Evolutionary conservation across 2,329 filamentous ascomycete species (phyloP).

Genomic region (Fusarium brachygibbosum): DNA sequence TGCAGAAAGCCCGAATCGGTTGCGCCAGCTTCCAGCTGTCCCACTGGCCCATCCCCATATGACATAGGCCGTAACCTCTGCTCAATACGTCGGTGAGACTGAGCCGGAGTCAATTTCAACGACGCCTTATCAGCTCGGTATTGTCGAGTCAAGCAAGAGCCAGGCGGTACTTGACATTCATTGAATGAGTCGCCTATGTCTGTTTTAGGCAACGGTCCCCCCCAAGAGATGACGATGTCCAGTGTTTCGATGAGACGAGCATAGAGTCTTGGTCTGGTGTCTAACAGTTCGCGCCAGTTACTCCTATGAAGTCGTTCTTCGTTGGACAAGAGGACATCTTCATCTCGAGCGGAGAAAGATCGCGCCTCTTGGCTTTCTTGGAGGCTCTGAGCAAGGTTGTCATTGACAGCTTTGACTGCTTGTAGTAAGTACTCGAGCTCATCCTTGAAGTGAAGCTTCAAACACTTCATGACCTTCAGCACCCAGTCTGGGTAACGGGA

Average conservation of each 20-base stretch:
- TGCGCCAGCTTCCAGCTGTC: not conserved
- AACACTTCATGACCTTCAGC: not conserved
- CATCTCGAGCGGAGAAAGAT: not conserved
- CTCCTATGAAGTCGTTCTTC: not conserved
- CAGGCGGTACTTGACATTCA: not conserved
- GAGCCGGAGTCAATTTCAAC: not conserved
- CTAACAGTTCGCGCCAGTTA: not conserved
- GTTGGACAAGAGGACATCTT: not conserved
- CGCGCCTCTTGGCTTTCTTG: not conserved
- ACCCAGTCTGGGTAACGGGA: not conserved
- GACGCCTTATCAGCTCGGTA: not conserved
- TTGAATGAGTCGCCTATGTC: not conserved
- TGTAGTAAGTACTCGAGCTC: not conserved
- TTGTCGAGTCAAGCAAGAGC: not conserved
- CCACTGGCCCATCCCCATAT: too few species aligned
- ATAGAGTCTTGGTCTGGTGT: not conserved
- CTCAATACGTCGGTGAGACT: not conserved
- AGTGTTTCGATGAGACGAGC: not conserved
- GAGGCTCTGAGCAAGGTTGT: not conserved
- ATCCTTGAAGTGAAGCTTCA: not conserved
- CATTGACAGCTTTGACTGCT: not conserved
- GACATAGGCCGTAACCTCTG: not conserved
- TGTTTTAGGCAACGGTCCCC: not conserved
- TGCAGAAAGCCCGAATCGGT: not conserved
- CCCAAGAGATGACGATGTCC: not conserved